phyloP scores from a whole-genome alignment of 2,329 filamentous ascomycete species.

The Pseudogymnoascus sp. region DNA sequence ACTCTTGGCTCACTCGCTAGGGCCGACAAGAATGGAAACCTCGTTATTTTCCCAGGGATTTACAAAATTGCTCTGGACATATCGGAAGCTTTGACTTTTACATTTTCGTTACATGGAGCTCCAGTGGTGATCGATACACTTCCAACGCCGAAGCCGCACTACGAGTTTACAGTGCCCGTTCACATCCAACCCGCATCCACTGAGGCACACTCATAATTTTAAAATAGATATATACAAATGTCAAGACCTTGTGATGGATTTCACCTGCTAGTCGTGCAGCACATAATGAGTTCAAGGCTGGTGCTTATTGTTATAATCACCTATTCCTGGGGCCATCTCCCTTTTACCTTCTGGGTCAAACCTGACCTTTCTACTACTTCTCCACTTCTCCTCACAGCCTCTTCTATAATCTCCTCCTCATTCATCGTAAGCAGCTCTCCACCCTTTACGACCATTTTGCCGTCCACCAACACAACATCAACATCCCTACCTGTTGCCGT shows the following conservation, averaged over 20 bases:
- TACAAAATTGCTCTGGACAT: slow-evolving; percentile 42
- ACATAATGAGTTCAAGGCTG: background rate
- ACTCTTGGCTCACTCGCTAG: slow-evolving; percentile 43
- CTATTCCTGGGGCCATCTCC: slow-evolving; percentile 30
- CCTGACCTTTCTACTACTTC: slow-evolving; percentile 34
- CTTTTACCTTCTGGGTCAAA: slow-evolving; percentile 29
- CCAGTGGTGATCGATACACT: background rate
- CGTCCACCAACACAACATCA: slow-evolving; percentile 36
- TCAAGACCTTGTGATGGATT: no score
- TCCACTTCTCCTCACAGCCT: slow-evolving; percentile 29
- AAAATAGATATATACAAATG: background rate
- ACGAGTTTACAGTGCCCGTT: background rate
- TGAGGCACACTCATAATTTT: background rate
- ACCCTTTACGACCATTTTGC: slow-evolving; percentile 31
- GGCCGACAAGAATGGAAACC: slow-evolving; percentile 41
- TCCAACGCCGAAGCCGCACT: background rate
- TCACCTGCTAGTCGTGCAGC: no score
- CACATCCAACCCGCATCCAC: background rate
- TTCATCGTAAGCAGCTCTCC: slow-evolving; percentile 33
- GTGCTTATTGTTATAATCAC: background rate
- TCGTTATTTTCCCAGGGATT: slow-evolving; percentile 44
- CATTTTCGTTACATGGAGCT: background rate
- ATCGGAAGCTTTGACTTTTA: background rate
- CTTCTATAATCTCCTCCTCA: slow-evolving; percentile 32
- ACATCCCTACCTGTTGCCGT: slow-evolving; percentile 37